Percentiles rank a stretch among this genome's conserved stretches.
phyloP scores from a whole-genome alignment of 148 eudicot genomes.

The Fagopyrum homotropicum region DNA sequence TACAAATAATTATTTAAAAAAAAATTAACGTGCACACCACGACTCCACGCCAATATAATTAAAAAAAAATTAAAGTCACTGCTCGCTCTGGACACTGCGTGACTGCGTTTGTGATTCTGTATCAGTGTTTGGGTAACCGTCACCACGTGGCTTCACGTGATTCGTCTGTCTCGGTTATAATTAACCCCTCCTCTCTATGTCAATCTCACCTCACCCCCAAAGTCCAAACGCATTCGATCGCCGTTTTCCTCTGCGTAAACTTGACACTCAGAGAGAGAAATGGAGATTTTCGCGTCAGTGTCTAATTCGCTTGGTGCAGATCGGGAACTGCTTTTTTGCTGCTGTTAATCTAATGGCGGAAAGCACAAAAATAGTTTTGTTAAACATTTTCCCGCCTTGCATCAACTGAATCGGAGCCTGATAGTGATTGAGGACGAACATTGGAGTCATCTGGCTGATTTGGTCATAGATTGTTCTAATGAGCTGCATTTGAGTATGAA shows the following conservation, averaged over 20 bases:
- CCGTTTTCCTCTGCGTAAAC: not conserved
- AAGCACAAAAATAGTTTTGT: not conserved
- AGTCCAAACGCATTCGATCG: not conserved
- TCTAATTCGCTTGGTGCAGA: slow-evolving; percentile 99
- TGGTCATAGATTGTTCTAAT: not conserved
- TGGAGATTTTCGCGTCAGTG: slow-evolving; percentile 40
- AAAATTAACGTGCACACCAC: not conserved
- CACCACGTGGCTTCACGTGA: slow-evolving; percentile 11
- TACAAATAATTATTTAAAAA: not conserved
- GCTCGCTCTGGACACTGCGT: not conserved
- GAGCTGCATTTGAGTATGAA: slow-evolving; percentile 1
- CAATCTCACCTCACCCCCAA: not conserved
- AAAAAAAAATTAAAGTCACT: not conserved
- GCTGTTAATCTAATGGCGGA: slow-evolving; percentile 8
- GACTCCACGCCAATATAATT: not conserved
- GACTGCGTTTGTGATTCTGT: not conserved
- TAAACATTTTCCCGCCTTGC: slow-evolving; percentile 7
- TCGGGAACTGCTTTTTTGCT: slow-evolving; percentile 62
- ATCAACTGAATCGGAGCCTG: slow-evolving; percentile 11
- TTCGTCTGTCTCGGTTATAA: slow-evolving; percentile 12
- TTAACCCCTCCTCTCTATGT: not conserved
- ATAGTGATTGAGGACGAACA: slow-evolving; percentile 1
- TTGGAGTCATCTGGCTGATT: slow-evolving; percentile 1
- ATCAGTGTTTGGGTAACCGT: slow-evolving; percentile 7
- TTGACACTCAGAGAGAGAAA: not conserved